phyloP scores from a whole-genome alignment of 768 basidiomycete species.

The Stropharia rugosoannulata region DNA sequence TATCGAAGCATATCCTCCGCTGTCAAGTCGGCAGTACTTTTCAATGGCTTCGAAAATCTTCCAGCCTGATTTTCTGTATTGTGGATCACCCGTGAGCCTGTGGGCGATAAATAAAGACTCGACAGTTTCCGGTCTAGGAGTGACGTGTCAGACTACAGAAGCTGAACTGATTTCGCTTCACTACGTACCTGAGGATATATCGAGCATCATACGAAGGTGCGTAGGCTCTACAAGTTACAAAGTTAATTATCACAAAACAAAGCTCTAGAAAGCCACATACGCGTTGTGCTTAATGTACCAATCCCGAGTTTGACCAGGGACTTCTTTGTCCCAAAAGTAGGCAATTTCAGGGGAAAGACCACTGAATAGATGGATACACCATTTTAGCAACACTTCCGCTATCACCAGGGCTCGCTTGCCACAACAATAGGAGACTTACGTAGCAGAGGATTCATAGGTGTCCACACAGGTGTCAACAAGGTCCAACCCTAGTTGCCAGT shows the following conservation, averaged over 20 bases:
- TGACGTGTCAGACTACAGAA: neutral
- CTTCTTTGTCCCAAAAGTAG: conserved; percentile 67
- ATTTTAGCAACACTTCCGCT: neutral
- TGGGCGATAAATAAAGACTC: conserved; percentile 93
- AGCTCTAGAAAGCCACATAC: conserved; percentile 12
- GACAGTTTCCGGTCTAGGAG: conserved; percentile 79
- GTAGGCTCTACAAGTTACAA: neutral
- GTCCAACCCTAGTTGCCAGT: conserved; percentile 82
- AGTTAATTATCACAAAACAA: neutral
- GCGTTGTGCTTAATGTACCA: conserved; percentile 88
- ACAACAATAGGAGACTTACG: conserved; percentile 44
- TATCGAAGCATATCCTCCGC: conserved; percentile 85
- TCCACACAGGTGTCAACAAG: conserved; percentile 86
- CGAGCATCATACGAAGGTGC: conserved; percentile 74
- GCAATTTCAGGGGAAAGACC: conserved; percentile 89
- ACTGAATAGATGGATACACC: conserved; percentile 32
- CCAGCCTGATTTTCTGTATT: conserved; percentile 88
- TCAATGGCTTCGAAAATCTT: conserved; percentile 89
- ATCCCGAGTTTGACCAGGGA: conserved; percentile 41
- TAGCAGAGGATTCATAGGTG: conserved; percentile 71
- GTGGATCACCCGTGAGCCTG: conserved; percentile 79
- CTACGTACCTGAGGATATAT: conserved; percentile 78
- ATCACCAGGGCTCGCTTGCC: conserved; percentile 17
- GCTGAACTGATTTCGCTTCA: neutral
- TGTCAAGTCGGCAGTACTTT: conserved; percentile 71